Evolutionary conservation across 306 rosid species (phyloP), one percentile per base, ranked within the genome.

Genomic region (Canavalia gladiata): DNA sequence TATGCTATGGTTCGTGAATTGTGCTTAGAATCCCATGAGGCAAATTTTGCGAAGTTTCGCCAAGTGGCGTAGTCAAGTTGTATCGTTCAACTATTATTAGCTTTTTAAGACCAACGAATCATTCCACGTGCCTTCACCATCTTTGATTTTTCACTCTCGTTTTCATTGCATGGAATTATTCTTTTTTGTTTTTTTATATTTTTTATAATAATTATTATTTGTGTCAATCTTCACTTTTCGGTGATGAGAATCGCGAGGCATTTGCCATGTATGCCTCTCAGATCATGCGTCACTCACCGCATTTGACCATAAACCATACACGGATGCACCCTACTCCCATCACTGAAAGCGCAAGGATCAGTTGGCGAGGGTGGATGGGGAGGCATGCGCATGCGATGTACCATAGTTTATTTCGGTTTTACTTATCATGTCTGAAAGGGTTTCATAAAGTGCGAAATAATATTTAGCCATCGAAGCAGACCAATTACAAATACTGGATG

Each of bases 1-100:
- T 18, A 18, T 18, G 25, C 25, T 18, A 18, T 18, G 25, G 25
- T 18, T 18, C 25, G 25, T 18, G 25, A 18, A 18, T 66, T 37
- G 2, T 43, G 45, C 8, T 0, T 31, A 10, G 39, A 37, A 28
- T 1, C 5, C 5, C 7, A 58, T 11, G 8, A 11, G 70, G 82
- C 82, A 63, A 62, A 8, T 34, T 29, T 46, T 70, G 51, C 12
- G 52, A 35, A 69, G 57, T 37, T 52, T 59, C 50, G 75, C 52
- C 72, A 29, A 45, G 30, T 37, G 60, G 80, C 80, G 76, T 72
- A 73, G 72, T 76, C 76, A 70, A 70, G 66, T 69, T 51, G 84
- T 41, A 56, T 31, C 12, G n/a, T 67, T 57, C 72, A 45, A 54
- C 75, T 45, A 33, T 4, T 13, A 62, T 63, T 47, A 47, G 58